Evolutionary conservation across 306 rosid genomes (phyloP), one percentile per base, ranked within the genome.

Genomic region (Ochetophila trinervis): DNA sequence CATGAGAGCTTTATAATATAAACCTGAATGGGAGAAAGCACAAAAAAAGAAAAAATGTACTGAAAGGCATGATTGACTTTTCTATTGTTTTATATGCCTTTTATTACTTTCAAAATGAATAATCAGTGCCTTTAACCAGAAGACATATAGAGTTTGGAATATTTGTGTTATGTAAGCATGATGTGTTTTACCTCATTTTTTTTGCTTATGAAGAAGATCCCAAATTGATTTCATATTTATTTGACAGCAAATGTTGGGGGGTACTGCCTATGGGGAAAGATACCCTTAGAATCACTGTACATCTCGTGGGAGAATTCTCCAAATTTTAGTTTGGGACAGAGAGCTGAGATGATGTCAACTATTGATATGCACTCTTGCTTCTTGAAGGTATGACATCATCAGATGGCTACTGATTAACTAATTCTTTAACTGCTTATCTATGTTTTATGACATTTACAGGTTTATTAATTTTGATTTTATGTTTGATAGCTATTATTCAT

Each of bases 281-380:
- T 90, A 73, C 80, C 90, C 44, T 63, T 94, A 47, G 86, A 88
- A 66, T 62, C 77, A 60, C 82, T 84, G 57, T 84, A 86, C 69
- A 62, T 57, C 56, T 65, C 82, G 8, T 90, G 91, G 91, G 77
- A 76, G 60, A 76, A 56, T 58, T 78, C 84, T 76, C 79, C 84
- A 35, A 77, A 78, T 64, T 86, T 88, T 68, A 66, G 72, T 71
- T 66, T 77, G 82, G 90, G 86, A 55, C 85, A 75, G 82, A 81
- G 81, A 77, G 90, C 86, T 24, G 88, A 84, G 81, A 70, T 82
- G 54, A 74, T 73, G 68, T 62, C 80, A 23, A 72, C 81, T 16
- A 64, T 83, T 50, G 81, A 84, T 51, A 74, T 90, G 82, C 66
- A 68, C 71, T 82, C 96, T 58, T 88, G 99, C 78, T 65, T 72